These are phyloP conservation scores for Aleurites moluccanus DNA, from an alignment of 441 rosid genomes.

Conservation along the genomic window DNA sequence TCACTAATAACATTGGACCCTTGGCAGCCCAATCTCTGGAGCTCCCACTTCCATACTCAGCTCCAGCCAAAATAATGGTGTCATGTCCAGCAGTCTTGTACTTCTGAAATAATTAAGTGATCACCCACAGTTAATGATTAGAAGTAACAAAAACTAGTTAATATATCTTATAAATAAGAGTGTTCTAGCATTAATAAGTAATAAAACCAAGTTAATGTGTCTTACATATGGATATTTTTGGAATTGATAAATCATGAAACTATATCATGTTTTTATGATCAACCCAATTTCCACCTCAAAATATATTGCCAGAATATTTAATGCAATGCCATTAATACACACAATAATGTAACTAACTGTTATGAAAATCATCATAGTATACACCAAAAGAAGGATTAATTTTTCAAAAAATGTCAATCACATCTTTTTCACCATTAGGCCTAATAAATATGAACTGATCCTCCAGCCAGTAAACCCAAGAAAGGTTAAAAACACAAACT, in stretches of 20 bases:
- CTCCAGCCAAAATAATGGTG: conserved; percentile 90
- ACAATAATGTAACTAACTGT: background rate
- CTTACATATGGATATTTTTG: background rate
- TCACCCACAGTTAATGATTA: background rate
- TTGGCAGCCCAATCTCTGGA: conserved; percentile 99
- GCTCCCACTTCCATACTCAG: conserved; percentile 99
- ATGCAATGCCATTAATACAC: background rate
- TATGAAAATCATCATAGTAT: background rate
- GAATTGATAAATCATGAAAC: background rate
- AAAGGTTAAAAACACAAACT: background rate
- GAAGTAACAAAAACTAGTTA: background rate
- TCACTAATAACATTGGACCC: conserved; percentile 92
- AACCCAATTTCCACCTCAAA: background rate
- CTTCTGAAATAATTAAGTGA: conserved; percentile 47
- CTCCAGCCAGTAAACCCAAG: background rate
- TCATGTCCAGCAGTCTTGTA: conserved; percentile 78
- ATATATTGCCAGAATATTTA: background rate
- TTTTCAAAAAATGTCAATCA: background rate
- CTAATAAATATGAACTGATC: background rate
- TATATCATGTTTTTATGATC: background rate
- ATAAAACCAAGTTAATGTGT: background rate
- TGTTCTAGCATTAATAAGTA: background rate
- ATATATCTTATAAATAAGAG: background rate
- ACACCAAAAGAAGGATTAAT: background rate
- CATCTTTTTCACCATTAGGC: background rate